Base-by-base conservation (phyloP, 805 yeast species). In the Candida khao-thaluensis region DNA sequence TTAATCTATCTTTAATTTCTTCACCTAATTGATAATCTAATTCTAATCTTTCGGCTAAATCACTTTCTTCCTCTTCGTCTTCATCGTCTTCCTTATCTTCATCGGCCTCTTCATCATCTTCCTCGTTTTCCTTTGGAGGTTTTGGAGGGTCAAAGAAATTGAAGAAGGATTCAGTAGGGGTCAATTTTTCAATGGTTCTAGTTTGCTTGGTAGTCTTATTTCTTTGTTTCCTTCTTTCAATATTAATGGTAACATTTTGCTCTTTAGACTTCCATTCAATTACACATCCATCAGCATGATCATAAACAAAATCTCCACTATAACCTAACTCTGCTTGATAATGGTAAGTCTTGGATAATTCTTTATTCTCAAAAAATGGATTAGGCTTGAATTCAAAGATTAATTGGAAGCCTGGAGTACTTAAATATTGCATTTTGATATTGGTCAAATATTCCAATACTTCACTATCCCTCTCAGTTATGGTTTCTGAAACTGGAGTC, bases 191-290 rank as follows among this genome's bases (percentile, higher is more conserved):
- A 52, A 93, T 83, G 35, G 95, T 89, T 66, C 99, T 81, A 12
- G 96, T 91, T 61, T 93, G 96, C 64, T 90, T 90, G 43, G 99
- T 93, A 62, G 84, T 80, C 72, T 90, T 91, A 66, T 93, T 93
- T 71, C 98, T 83, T 72, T 93, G 99, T 69, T 90, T 93, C 69
- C 97, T 82, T 76, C 87, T 85, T 72, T 91, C 97, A 42, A 93
- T 82, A 43, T 72, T 68, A 41, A 93, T 78, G 14, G 98, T 91
- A 38, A 87, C 89, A 59, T 93, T 91, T 45, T 72, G 71, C 50
- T 83, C 95, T 54, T 82, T 81, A 38, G 82, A 76, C 47, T 67
- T 70, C 99, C 99, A 93, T 51, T 83, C 70, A 60, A 93, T 85
- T 41, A 79, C 82, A 50, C 77, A 73, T 40, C 98, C 98, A 58